Base-by-base conservation (phyloP, 1,284 basidiomycete genomes). In the Malassezia globosa region DNA sequence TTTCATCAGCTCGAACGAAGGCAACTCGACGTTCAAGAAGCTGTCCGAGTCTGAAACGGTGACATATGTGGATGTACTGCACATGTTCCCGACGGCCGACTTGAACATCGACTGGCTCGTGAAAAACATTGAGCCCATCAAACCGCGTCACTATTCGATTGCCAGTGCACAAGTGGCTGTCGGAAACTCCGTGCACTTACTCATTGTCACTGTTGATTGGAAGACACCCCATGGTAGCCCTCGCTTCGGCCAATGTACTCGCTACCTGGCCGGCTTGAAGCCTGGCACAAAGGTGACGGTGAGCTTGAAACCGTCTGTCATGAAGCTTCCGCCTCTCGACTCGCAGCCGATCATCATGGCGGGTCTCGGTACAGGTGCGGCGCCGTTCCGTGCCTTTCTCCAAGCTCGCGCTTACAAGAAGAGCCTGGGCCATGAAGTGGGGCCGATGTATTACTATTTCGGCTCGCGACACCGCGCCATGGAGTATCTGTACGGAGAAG, bases 161-260 rank as follows among this genome's bases (percentile, higher is more conserved):
- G 92, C 92, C 22, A 89, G 85, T 59, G 81, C 87, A 26, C 89
- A 97, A 74, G 83, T 83, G 61, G 89, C 86, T 39, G 89, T 97
- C 11, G 94, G 94, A 10, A 80, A 96, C 71, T 81, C 84, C 46
- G 87, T 97, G 14, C 89, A 97, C 73, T 76, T 97, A 38, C 77
- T 97, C 54, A 84, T 97, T 54, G 92, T 97, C 36, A 90, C 87
- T 5, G 92, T 97, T 22, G 89, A 96, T 62, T 97, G 92, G 92
- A 71, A 79, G 43, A 83, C 84, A 25, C 82, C 88, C 8, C 79
- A 76, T 61, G 92, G 90, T 47, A 76, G 80, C 37, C 77, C 77
- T 23, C 81, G 87, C 56, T 94, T 81, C 73, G 92, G 92, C 31
- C 92, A 97, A 75, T 97, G 92, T 74, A 97, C 94, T 3, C 80